Evolutionary conservation across 345 rosid genomes (phyloP), one percentile per base, ranked within the genome.

Genomic region (Linum lewisii): DNA sequence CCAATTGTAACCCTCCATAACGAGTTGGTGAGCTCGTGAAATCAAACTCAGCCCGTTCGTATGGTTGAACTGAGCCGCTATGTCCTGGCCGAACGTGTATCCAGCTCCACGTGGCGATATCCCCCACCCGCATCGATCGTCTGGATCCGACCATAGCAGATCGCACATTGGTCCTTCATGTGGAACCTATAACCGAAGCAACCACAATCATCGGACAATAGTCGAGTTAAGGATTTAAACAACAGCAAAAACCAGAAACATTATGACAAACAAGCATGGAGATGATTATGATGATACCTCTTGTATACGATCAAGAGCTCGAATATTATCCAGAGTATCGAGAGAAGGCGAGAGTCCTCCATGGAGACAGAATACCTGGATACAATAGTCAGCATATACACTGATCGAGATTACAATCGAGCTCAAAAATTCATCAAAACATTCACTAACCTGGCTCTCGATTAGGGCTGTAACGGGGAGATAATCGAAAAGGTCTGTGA

Each of bases 161-260:
- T 91, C 98, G 57, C 96, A 91, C 98, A 91, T 91, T 22, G 98
- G 98, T 55, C 98, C 96, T 82, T 91, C 98, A 64, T 87, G 98
- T 8, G 96, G 96, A 67, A 91, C 98, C 98, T 90, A 72, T 49
- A 25, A 62, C 64, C 19, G 29, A 21, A 64, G 44, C 47, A 32
- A 52, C 13, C 25, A 52, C 1, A 15, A 19, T 42, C 34, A 29
- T 29, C 34, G 7, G 34, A 29, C 34, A 29, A 3, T 26, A 4
- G 34, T n/a, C n/a, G n/a, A n/a, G n/a, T n/a, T n/a, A n/a, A n/a
- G n/a, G n/a, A n/a, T 8, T 29, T 29, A 29, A 8, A 3, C 34
- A 4, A 26, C 8, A 26, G 20, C 11, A 51, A 24, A 38, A 22
- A 37, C 24, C 16, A 26, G 14, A 44, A 7, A 18, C 9, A 4